Conservation (phyloP, 2,329 filamentous ascomycete species). For the Mycogone perniciosa region DNA sequence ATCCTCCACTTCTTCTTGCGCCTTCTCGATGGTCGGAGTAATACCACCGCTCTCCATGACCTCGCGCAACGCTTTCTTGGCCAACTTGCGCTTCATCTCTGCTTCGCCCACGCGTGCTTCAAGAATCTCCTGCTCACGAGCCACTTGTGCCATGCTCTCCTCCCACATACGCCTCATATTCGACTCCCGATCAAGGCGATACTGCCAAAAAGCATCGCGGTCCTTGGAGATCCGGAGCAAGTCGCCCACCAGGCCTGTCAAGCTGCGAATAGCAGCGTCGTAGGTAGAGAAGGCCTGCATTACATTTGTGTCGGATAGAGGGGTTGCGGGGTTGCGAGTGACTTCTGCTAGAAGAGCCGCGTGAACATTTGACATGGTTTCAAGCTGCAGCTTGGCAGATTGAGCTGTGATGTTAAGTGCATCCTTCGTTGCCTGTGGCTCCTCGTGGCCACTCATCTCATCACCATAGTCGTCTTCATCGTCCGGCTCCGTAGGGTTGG, state of each 20-base stretch:
- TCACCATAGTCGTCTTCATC: conserved; percentile 70
- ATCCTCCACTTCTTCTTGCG: conserved; percentile 27
- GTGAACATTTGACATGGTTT: conserved; percentile 81
- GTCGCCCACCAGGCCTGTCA: conserved; percentile 79
- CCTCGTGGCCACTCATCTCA: conserved; percentile 70
- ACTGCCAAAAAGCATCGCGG: conserved; percentile 95
- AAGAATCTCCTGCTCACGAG: conserved; percentile 84
- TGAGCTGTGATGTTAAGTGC: conserved; percentile 96
- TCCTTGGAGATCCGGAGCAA: conserved; percentile 88
- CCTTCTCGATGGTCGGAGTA: conserved; percentile 23
- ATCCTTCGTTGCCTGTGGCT: conserved; percentile 73
- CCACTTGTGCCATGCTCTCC: conserved; percentile 97
- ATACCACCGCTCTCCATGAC: conserved; percentile 57
- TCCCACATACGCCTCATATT: conserved; percentile 96
- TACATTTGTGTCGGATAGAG: conserved; percentile 70
- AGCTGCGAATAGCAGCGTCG: conserved; percentile 79
- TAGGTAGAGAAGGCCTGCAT: conserved; percentile 77
- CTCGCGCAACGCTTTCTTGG: conserved; percentile 83
- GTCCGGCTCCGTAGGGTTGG: conserved; percentile 32
- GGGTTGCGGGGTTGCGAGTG: conserved; percentile 59
- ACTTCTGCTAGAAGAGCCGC: conserved; percentile 67
- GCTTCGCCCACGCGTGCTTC: conserved; percentile 83
- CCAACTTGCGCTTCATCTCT: conserved; percentile 81
- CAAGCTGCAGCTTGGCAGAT: conserved; percentile 86
- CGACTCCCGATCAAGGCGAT: conserved; percentile 82